Percentiles rank a stretch among this genome's conserved stretches.
These are phyloP conservation scores for Cystobasidium onofrii DNA, from an alignment of 768 basidiomycete species.

Conservation along the genomic window DNA sequence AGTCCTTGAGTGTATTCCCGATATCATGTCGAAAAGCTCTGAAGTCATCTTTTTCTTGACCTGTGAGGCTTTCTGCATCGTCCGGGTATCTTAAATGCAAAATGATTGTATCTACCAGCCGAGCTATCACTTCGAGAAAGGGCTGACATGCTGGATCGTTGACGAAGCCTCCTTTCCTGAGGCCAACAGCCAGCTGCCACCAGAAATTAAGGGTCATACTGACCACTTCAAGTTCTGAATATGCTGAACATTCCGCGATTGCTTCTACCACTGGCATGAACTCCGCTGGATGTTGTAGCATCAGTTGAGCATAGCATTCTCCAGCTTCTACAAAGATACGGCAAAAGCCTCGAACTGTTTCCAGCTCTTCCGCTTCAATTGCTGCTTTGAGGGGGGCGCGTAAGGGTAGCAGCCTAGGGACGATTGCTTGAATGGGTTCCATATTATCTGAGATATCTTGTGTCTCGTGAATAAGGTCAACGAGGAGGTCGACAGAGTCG, in stretches of 20 bases:
- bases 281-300: constrained; percentile 79
- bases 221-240: constrained; percentile 87
- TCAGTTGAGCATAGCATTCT: constrained; percentile 81
- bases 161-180: constrained; percentile 66
- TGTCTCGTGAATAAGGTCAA: constrained; percentile 93
- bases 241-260: constrained; percentile 84
- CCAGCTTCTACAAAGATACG: constrained; percentile 95
- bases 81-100: constrained; percentile 81
- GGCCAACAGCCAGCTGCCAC: constrained; percentile 87
- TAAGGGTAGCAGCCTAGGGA: constrained; percentile 73
- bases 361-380: constrained; percentile 64
- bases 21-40: constrained; percentile 92
- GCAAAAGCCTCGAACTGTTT: constrained; percentile 78
- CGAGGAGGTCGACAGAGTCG: constrained; percentile 78
- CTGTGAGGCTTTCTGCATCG: constrained; percentile 56
- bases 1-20: constrained; percentile 98
- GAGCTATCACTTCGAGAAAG: constrained; percentile 71
- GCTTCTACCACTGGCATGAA: constrained; percentile 94
- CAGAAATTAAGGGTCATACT: constrained; percentile 97
- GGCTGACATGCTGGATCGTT: constrained; percentile 51
- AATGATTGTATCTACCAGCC: constrained; percentile 78
- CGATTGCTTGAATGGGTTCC: constrained; percentile 73
- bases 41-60: constrained; percentile 88
- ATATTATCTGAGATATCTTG: constrained; percentile 94
- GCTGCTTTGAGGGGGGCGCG: constrained; percentile 54